Percentiles rank a stretch among this genome's conserved stretches.
These are phyloP conservation scores for Athelia psychrophila DNA, from an alignment of 1,284 basidiomycete species.

Conservation along the genomic window DNA sequence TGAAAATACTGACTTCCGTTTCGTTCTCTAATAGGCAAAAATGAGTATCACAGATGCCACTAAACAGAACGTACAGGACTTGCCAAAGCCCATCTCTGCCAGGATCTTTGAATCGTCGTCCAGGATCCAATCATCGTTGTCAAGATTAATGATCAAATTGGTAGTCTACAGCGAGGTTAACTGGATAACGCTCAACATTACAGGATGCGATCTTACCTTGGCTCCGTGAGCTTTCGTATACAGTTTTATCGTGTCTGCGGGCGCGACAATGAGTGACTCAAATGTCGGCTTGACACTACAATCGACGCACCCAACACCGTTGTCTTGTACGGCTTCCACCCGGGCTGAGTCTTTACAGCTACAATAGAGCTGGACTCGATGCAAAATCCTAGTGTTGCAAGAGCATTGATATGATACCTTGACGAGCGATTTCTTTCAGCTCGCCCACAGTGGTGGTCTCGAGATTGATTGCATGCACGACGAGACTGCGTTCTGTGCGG, in stretches of 20 bases:
- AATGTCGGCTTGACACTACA: not conserved
- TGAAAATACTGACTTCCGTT: slow-evolving; percentile 91
- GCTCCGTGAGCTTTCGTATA: slow-evolving; percentile 94
- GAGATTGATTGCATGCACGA: slow-evolving; percentile 82
- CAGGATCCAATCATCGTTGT: slow-evolving; percentile 91
- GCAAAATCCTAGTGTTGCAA: not conserved
- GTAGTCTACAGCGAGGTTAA: slow-evolving; percentile 58
- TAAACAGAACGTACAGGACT: slow-evolving; percentile 20
- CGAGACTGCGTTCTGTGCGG: slow-evolving; percentile 86
- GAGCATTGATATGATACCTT: slow-evolving; percentile 43
- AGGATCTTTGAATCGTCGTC: slow-evolving; percentile 64
- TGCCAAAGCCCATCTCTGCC: slow-evolving; percentile 73
- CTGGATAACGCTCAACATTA: not conserved
- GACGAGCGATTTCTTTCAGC: slow-evolving; percentile 68
- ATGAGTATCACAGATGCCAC: not conserved
- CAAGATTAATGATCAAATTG: slow-evolving; percentile 94
- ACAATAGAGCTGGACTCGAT: slow-evolving; percentile 11
- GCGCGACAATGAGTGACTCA: not conserved
- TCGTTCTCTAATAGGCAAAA: slow-evolving; percentile 80
- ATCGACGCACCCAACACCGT: slow-evolving; percentile 56
- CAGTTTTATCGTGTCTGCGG: slow-evolving; percentile 85
- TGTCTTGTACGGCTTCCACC: slow-evolving; percentile 86
- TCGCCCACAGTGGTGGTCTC: slow-evolving; percentile 72
- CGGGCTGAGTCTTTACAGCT: slow-evolving; percentile 72
- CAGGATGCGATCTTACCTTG: slow-evolving; percentile 55